Evolutionary conservation across 2,329 filamentous ascomycete species (phyloP).

Genomic region (Phyllosticta citrichinensis): DNA sequence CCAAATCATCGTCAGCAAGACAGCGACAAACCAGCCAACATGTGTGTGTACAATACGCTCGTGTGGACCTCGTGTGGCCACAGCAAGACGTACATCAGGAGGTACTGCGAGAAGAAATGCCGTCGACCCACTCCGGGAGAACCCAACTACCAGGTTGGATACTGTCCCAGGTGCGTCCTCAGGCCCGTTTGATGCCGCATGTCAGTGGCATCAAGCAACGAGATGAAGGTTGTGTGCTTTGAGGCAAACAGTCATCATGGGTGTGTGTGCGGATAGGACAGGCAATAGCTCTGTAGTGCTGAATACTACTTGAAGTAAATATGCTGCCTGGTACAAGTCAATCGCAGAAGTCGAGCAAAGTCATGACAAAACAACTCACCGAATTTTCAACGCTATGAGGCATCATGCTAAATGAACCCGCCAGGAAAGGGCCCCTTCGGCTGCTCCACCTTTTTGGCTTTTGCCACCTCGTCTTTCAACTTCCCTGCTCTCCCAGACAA

Average conservation of each 20-base stretch:
- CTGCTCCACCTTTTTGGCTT: background rate
- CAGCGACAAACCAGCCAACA: background rate
- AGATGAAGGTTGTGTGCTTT: background rate
- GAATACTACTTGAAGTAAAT: background rate
- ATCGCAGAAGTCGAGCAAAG: background rate
- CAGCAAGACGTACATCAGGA: background rate
- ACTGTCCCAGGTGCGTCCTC: background rate
- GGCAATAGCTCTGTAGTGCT: background rate
- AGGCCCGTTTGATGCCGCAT: background rate
- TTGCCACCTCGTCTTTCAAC: constrained; percentile 1
- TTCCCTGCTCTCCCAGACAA: constrained; percentile 27
- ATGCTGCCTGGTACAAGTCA: background rate
- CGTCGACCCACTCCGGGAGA: background rate
- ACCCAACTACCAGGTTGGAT: background rate
- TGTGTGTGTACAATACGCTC: background rate
- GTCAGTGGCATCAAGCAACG: background rate
- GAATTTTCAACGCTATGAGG: background rate
- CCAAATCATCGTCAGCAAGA: background rate
- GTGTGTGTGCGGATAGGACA: background rate
- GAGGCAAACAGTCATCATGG: background rate
- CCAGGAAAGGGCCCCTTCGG: background rate
- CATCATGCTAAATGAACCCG: background rate
- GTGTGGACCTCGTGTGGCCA: background rate
- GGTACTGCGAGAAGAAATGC: background rate
- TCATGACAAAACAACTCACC: background rate